A percentile compares a stretch with the other conserved stretches of the same genome.
phyloP scores from a whole-genome alignment of 2,329 filamentous ascomycete species.

The Periconia sp. region DNA sequence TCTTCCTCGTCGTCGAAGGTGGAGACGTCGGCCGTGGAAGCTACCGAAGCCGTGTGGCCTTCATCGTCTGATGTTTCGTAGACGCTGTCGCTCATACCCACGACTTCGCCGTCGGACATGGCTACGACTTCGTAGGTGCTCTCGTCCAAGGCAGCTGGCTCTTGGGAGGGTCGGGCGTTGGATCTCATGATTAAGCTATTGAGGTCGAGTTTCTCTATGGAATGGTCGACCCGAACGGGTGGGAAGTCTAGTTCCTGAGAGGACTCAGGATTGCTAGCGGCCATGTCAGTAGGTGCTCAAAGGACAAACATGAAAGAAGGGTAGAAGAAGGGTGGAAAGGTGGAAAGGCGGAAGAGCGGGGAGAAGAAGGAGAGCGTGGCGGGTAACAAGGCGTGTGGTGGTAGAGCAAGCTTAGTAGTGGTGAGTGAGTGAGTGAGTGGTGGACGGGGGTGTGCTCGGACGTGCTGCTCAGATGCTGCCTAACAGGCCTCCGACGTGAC shows the following conservation, averaged over 20 bases:
- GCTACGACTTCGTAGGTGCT: conserved; percentile 36
- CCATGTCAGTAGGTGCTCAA: conserved; percentile 29
- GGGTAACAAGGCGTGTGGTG: conserved; percentile 3
- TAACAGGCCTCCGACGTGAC: conserved; percentile 17
- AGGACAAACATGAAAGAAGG: conserved; percentile 9
- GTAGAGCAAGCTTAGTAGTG: not conserved
- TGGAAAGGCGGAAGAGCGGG: not conserved
- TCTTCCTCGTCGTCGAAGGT: conserved; percentile 34
- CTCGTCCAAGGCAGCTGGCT: conserved; percentile 36
- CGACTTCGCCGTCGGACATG: conserved; percentile 12
- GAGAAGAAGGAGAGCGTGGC: not conserved
- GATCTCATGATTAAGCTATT: conserved; percentile 40
- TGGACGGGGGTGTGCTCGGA: conserved; percentile 5
- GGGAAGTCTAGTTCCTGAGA: conserved; percentile 35
- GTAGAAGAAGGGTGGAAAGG: not conserved
- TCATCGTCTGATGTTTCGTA: conserved; percentile 40
- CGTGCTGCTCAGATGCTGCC: conserved; percentile 27
- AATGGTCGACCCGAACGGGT: conserved; percentile 32
- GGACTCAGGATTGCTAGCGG: conserved; percentile 24
- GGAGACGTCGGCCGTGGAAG: conserved; percentile 39
- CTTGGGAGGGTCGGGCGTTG: conserved; percentile 24
- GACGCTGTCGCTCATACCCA: conserved; percentile 29
- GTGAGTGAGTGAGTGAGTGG: not conserved
- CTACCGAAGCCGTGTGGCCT: conserved; percentile 40
- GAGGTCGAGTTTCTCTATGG: conserved; percentile 35